Evolutionary conservation across 495 filamentous ascomycete species (phyloP).

Genomic region (Halenospora varia): DNA sequence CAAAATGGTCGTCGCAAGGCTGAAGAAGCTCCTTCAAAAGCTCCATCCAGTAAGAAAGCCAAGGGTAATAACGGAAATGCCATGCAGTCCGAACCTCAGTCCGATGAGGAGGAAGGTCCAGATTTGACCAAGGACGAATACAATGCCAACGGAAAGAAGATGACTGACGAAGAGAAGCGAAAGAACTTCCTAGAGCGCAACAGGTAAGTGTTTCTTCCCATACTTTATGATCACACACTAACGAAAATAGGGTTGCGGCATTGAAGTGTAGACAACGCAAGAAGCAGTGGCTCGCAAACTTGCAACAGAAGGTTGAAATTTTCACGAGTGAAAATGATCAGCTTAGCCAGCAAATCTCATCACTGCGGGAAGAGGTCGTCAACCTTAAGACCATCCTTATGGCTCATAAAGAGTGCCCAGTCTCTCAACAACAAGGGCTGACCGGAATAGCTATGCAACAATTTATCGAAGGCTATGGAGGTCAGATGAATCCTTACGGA

Average conservation of each 20-base stretch:
- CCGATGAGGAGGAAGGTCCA: slow-evolving; percentile 46
- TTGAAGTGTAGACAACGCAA: slow-evolving; percentile 97
- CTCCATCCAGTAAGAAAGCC: slow-evolving; percentile 62
- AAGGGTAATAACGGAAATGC: slow-evolving; percentile 54
- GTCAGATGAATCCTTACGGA: slow-evolving; percentile 68
- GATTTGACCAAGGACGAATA: slow-evolving; percentile 54
- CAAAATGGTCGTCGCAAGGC: slow-evolving; percentile 66
- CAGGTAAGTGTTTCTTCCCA: slow-evolving; percentile 56
- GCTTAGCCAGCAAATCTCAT: slow-evolving; percentile 74
- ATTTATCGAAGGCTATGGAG: slow-evolving; percentile 43
- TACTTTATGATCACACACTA: background rate
- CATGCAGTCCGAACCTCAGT: slow-evolving; percentile 48
- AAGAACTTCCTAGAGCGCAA: slow-evolving; percentile 98
- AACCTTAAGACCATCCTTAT: slow-evolving; percentile 90
- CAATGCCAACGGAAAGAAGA: slow-evolving; percentile 69
- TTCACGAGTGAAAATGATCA: slow-evolving; percentile 89
- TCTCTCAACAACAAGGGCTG: slow-evolving; percentile 83
- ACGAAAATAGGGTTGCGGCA: slow-evolving; percentile 74
- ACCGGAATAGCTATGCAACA: slow-evolving; percentile 63
- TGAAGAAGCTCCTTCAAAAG: slow-evolving; percentile 67
- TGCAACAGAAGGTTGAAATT: slow-evolving; percentile 91
- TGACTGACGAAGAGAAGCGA: slow-evolving; percentile 98
- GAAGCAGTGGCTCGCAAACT: slow-evolving; percentile 97
- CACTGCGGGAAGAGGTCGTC: slow-evolving; percentile 89
- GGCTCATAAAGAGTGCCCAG: slow-evolving; percentile 95